Evolutionary conservation across 2,329 filamentous ascomycete species (phyloP), one percentile per base, ranked within the genome.

Genomic region (Alternaria solani): DNA sequence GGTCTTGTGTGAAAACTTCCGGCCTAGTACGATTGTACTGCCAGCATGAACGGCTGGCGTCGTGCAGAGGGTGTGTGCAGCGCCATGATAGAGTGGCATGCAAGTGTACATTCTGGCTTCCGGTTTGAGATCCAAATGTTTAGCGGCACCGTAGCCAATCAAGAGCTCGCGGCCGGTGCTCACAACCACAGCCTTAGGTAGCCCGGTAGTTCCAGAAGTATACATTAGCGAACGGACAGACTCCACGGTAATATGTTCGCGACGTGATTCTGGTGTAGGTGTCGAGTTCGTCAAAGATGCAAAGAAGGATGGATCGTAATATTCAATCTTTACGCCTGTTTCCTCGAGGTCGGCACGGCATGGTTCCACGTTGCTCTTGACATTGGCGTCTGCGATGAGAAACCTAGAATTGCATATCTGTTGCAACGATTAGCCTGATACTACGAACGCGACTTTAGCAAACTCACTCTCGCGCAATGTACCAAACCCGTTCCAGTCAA

Each of bases 361-460:
- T 28, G 72, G 68, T 51, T 76, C 70, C 28, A 78, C 69, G 18
- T 77, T 90, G 82, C 2, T 80, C 79, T 2, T 86, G 84, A 64
- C 85, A 78, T 59, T 83, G 75, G 0, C 80, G 76, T 44, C 83
- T 77, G 53, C 81, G 76, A 18, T 78, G 73, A 61, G 79, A 72
- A 62, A 87, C 80, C 52, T 80, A 79, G 63, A 60, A 74, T 75
- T 75, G 80, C 58, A 92, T 67, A 51, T 81, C 78, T 56, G 85
- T 67, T 14, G 85, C 7, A 4, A 38, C 79, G 76, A 73, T 91
- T 85, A 12, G 84, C 83, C 16, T 3, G 18, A 48, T 3, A 30
- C 34, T 2, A 54, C 8, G 11, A 14, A 28, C 28, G 3, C 30
- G 77, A 73, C 3, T 75, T 66, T 7, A 77, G 41, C 68, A 73